These are phyloP conservation scores for Irpex lacteus DNA, from an alignment of 1,284 basidiomycete species.

Conservation along the genomic window DNA sequence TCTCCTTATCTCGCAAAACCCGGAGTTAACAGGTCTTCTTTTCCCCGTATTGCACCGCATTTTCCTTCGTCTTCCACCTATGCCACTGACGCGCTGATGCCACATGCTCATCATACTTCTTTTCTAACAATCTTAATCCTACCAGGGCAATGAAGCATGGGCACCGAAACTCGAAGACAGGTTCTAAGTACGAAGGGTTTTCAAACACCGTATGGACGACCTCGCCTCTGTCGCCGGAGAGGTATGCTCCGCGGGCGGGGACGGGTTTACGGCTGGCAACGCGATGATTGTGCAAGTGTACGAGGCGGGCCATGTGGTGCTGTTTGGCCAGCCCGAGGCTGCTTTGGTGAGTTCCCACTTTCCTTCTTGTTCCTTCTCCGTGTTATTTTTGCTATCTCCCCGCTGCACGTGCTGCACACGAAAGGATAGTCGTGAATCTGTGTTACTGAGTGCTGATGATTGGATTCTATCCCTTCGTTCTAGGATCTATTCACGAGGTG, in stretches of 20 bases:
- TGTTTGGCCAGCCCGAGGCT: slow-evolving; percentile 79
- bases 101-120: not conserved
- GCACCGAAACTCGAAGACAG: slow-evolving; percentile 44
- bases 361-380: too few species aligned
- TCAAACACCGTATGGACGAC: too few species aligned
- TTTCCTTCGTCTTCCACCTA: too few species aligned
- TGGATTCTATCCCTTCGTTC: not conserved
- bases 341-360: slow-evolving; percentile 38
- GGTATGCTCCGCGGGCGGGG: slow-evolving; percentile 42
- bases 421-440: not conserved
- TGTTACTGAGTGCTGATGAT: not conserved
- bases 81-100: not conserved
- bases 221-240: slow-evolving; percentile 29
- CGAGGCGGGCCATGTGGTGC: slow-evolving; percentile 76
- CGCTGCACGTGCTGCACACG: too few species aligned
- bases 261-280: slow-evolving; percentile 44
- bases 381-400: too few species aligned
- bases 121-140: not conserved
- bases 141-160: slow-evolving; percentile 72
- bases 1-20: too few species aligned
- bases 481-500: slow-evolving; percentile 51
- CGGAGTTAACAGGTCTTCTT: too few species aligned
- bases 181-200: too few species aligned
- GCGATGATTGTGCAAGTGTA: slow-evolving; percentile 51
- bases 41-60: too few species aligned